Percentiles rank a stretch among this genome's conserved stretches.
These are phyloP conservation scores for Blastobotrys muscicola DNA, from an alignment of 805 yeast genomes.

Conservation along the genomic window DNA sequence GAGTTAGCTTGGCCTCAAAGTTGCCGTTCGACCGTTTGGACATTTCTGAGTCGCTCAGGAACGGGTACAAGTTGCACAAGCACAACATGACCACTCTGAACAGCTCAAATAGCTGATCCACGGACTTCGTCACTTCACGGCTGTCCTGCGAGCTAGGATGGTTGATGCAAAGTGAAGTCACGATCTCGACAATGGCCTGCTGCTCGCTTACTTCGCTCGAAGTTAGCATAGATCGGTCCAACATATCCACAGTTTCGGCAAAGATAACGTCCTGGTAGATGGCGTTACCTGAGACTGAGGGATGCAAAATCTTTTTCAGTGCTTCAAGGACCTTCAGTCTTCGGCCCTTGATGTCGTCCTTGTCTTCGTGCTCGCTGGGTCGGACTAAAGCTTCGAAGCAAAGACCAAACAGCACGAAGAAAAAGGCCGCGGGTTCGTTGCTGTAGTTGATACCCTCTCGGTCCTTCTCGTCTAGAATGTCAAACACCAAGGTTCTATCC, in stretches of 20 bases:
- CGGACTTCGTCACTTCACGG: conserved; percentile 35
- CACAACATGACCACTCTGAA: conserved; percentile 60
- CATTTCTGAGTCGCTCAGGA: conserved; percentile 16
- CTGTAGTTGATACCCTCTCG: conserved; percentile 25
- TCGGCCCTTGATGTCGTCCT: conserved; percentile 19
- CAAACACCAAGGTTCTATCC: conserved; percentile 36
- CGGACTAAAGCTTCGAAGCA: conserved; percentile 67
- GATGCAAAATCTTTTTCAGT: conserved; percentile 46
- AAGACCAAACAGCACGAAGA: conserved; percentile 73
- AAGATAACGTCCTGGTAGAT: conserved; percentile 61
- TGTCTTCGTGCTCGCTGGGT: conserved; percentile 23
- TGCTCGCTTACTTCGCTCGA: conserved; percentile 39
- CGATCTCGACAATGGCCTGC: conserved; percentile 42
- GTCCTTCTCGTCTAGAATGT: conserved; percentile 46
- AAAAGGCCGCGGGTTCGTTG: conserved; percentile 37
- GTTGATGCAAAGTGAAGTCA: conserved; percentile 43
- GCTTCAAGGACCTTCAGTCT: conserved; percentile 36
- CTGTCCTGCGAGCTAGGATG: conserved; percentile 27
- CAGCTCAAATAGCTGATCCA: conserved; percentile 76
- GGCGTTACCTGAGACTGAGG: conserved; percentile 46
- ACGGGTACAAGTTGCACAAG: conserved; percentile 32
- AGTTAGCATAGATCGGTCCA: conserved; percentile 61
- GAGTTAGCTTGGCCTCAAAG: conserved; percentile 16
- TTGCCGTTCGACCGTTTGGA: conserved; percentile 7
- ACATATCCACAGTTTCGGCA: conserved; percentile 62